Evolutionary conservation across 2,329 filamentous ascomycete species (phyloP).

Genomic region (Rutstroemia sp.): DNA sequence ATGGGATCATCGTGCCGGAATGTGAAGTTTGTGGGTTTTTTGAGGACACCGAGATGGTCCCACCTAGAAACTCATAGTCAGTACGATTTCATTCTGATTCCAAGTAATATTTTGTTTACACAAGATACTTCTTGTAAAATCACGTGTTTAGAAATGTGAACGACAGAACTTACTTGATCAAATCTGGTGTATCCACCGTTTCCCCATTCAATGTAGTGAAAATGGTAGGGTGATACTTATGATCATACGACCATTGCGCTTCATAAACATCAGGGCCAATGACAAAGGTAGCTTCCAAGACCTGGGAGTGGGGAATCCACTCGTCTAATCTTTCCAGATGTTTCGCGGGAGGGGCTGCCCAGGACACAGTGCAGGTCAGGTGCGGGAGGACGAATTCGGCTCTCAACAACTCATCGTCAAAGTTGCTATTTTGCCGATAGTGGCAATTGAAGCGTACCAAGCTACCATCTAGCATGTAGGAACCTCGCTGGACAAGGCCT

Average conservation of each 20-base stretch:
- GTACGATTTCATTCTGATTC: no score
- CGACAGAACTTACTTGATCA: constrained; percentile 37
- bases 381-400: constrained; percentile 46
- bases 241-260: constrained; percentile 39
- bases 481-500: constrained; percentile 30
- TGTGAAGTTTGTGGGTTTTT: constrained; percentile 35
- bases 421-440: constrained; percentile 45
- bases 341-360: constrained; percentile 42
- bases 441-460: constrained; percentile 45
- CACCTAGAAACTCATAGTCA: not conserved
- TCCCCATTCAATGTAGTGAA: constrained; percentile 41
- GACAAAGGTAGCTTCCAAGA: constrained; percentile 46
- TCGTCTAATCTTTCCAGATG: constrained; percentile 42
- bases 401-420: constrained; percentile 44
- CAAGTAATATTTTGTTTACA: no score
- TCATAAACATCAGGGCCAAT: constrained; percentile 44
- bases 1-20: constrained; percentile 46
- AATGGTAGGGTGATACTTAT: constrained; percentile 39
- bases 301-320: constrained; percentile 47
- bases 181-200: constrained; percentile 41
- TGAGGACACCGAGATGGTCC: constrained; percentile 34
- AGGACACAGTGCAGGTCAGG: constrained; percentile 43
- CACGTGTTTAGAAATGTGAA: not conserved
- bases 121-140: no score
- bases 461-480: constrained; percentile 44